Evolutionary conservation across 164 flowering plant species (phyloP).

Genomic region (Vitis vinifera): DNA sequence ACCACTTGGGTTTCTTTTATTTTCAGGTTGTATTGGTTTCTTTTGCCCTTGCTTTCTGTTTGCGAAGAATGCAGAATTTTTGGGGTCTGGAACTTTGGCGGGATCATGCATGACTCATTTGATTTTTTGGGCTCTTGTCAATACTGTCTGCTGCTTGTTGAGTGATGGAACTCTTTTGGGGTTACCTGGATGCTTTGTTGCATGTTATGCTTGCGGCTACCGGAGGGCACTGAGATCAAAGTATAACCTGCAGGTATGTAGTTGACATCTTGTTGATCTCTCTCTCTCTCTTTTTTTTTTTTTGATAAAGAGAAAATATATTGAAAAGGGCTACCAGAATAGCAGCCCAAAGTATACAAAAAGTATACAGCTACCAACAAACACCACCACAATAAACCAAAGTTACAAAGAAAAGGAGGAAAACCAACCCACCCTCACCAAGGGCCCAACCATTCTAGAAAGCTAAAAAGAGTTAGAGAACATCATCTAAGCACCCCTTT

Average conservation of each 20-base stretch:
- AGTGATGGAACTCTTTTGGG: constrained; percentile 68
- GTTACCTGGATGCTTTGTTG: constrained; percentile 72
- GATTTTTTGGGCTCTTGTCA: constrained; percentile 62
- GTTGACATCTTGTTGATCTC: neutral
- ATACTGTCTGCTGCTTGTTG: constrained; percentile 64
- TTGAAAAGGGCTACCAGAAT: too few relatives aligned
- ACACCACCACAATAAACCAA: too few relatives aligned
- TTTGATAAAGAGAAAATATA: too few relatives aligned
- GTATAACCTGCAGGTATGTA: constrained; percentile 72
- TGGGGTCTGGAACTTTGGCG: constrained; percentile 75
- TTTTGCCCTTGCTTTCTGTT: constrained; percentile 76
- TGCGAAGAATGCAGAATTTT: constrained; percentile 79
- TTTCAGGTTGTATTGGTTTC: constrained; percentile 73
- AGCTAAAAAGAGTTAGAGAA: too few relatives aligned
- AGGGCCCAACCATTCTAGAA: too few relatives aligned
- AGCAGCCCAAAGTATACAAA: too few relatives aligned
- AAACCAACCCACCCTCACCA: too few relatives aligned
- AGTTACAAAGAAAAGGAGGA: too few relatives aligned
- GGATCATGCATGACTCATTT: constrained; percentile 81
- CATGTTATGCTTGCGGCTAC: constrained; percentile 85
- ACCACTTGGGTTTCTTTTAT: constrained; percentile 7
- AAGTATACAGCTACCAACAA: too few relatives aligned
- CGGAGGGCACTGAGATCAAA: constrained; percentile 62
- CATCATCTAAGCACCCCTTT: too few relatives aligned
- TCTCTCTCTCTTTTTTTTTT: too few relatives aligned